Base-by-base conservation (phyloP, 192 early-diverging fungal genomes). In the Paraglomus brasilianum region DNA sequence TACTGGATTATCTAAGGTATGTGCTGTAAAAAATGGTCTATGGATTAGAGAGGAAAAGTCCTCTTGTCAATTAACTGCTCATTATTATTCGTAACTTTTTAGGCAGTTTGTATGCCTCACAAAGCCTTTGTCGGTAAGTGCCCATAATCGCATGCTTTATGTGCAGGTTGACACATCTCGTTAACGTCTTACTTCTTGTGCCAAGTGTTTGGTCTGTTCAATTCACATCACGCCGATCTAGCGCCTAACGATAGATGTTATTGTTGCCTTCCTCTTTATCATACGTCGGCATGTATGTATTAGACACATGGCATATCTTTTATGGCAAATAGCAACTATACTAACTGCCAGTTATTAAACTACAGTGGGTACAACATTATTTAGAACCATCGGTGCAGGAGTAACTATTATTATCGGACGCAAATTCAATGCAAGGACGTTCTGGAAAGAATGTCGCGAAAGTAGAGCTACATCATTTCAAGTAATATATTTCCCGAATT, bases 1-100 rank as follows among this genome's bases (percentile, higher is more conserved):
- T 7, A 87, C 86, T 1, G 87, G 87, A 7, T 67, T 84, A 30
- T 86, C 86, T 36, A 89, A 89, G 65, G 82, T 84, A 38, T 81
- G 83, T 13, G 56, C 79, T 39, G 76, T 84, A 70, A 75, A 78
- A 50, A 81, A 87, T 52, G 74, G 72, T 15, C 77, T 83, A 41
- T 77, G 71, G 59, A 74, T 51, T 57, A 51, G 69, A 74, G 45
- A 66, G 53, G n/a, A n/a, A n/a, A n/a, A n/a, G n/a, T n/a, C n/a
- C n/a, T n/a, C n/a, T n/a, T n/a, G n/a, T n/a, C n/a, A 46, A 45
- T 19, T 44, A 46, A 45, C 15, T 66, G 46, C 39, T 7, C 36
- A 58, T 17, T 63, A 42, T 61, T 51, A 11, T 61, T n/a, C 30
- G 11, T 60, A 21, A 57, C 55, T n/a, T 50, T 38, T n/a, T n/a